Evolutionary conservation across 179 eudicot genomes (phyloP).

Genomic region (Beta corolliflora): DNA sequence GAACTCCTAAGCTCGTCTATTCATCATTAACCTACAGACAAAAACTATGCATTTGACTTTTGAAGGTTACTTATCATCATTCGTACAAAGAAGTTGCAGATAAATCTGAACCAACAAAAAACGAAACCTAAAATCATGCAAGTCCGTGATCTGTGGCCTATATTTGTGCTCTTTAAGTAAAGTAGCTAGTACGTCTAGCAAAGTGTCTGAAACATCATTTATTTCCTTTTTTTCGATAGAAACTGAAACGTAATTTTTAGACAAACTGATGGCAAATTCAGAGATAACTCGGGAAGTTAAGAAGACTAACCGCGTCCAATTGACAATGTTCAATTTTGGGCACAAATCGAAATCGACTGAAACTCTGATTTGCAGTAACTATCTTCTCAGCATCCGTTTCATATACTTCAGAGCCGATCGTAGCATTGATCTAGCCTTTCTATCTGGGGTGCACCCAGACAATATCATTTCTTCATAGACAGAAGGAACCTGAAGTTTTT

Average conservation of each 20-base stretch:
- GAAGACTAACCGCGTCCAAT: slow-evolving; percentile 26
- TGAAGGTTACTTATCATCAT: not conserved
- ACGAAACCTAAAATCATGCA: not conserved
- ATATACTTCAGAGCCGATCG: slow-evolving; percentile 88
- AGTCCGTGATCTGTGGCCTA: not conserved
- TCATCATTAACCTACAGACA: not conserved
- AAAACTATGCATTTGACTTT: not conserved
- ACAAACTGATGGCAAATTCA: not conserved
- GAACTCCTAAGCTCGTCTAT: not conserved
- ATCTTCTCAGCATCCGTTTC: slow-evolving; percentile 60
- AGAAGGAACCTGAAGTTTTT: slow-evolving; percentile 73
- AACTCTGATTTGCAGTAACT: slow-evolving; percentile 24
- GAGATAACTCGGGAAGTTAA: not conserved
- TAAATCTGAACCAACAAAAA: not conserved
- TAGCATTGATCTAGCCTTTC: slow-evolving; percentile 89
- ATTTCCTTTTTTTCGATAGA: not conserved
- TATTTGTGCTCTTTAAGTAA: not conserved
- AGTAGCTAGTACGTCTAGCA: not conserved
- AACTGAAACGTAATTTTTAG: not conserved
- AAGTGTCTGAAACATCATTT: not conserved
- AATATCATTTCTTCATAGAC: slow-evolving; percentile 90
- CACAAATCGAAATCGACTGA: slow-evolving; percentile 25
- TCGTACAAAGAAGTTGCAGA: not conserved
- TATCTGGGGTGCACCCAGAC: slow-evolving; percentile 84
- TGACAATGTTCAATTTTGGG: slow-evolving; percentile 11